Conservation (phyloP, 148 eudicot genomes). For the Diospyros lotus region DNA sequence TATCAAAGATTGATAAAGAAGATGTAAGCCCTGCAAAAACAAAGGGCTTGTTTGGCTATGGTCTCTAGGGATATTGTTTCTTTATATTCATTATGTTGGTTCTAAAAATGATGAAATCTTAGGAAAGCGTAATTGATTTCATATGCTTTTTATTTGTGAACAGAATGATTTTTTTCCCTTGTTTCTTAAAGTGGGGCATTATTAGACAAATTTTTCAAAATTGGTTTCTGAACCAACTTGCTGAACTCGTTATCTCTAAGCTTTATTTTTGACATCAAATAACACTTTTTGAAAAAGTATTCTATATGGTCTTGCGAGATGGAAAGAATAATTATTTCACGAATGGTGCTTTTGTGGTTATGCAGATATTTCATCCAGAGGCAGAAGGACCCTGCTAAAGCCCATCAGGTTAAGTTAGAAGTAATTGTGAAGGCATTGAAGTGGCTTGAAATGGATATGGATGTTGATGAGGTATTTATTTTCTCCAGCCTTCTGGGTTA, state of each 20-base stretch:
- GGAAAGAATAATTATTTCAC: neutral
- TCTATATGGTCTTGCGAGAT: neutral
- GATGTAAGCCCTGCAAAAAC: conserved; percentile 45
- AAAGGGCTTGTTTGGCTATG: no score
- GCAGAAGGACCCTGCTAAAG: conserved; percentile 77
- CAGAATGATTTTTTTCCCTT: no score
- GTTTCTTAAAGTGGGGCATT: no score
- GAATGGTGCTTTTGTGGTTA: conserved; percentile 11
- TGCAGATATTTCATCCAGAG: conserved; percentile 78
- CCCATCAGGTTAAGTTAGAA: conserved; percentile 89
- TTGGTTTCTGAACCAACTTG: no score
- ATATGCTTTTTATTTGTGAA: no score
- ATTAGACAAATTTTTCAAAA: no score
- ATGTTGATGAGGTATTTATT: conserved; percentile 77
- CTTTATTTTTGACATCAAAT: no score
- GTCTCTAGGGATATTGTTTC: no score
- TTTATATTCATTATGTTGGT: no score
- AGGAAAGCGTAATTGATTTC: no score
- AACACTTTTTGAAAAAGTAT: neutral
- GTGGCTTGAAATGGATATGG: conserved; percentile 97
- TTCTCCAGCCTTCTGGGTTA: neutral
- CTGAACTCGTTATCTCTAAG: no score
- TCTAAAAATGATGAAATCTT: no score
- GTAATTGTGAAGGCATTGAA: conserved; percentile 82
- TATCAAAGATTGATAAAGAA: conserved; percentile 88